Percentiles rank a stretch among this genome's conserved stretches.
These are phyloP conservation scores for Fomes fomentarius DNA, from an alignment of 1,284 basidiomycete genomes.

Conservation along the genomic window DNA sequence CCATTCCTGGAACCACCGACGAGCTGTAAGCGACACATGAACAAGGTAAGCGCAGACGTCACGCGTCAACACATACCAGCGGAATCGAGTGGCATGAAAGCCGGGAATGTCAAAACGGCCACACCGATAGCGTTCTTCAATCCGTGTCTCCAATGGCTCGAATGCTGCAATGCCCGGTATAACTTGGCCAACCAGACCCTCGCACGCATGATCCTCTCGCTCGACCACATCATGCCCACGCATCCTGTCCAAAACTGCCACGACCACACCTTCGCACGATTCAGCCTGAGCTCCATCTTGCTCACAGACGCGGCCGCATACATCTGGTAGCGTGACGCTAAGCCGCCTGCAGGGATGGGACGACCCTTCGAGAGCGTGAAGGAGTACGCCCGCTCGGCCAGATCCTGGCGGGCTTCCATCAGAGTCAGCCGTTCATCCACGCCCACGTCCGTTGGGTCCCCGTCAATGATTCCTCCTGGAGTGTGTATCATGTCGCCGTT, in stretches of 20 bases:
- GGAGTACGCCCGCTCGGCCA: conserved; percentile 27
- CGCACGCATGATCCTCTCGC: conserved; percentile 32
- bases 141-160: conserved; percentile 48
- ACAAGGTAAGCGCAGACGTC: neutral
- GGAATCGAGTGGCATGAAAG: conserved; percentile 43
- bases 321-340: conserved; percentile 13
- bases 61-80: conserved; percentile 32
- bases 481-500: conserved; percentile 28
- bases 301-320: conserved; percentile 11
- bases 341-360: conserved; percentile 16
- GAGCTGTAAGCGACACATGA: conserved; percentile 28
- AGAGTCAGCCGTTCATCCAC: conserved; percentile 28
- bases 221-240: conserved; percentile 38
- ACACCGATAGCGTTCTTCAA: conserved; percentile 52
- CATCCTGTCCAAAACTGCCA: conserved; percentile 13
- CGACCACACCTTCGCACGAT: conserved; percentile 8
- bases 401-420: conserved; percentile 33
- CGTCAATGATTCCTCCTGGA: conserved; percentile 24
- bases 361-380: conserved; percentile 22
- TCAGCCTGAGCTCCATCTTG: conserved; percentile 11
- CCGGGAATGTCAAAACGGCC: conserved; percentile 45
- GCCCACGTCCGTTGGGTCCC: conserved; percentile 13
- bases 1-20: conserved; percentile 41
- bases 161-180: conserved; percentile 39
- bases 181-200: conserved; percentile 40